Base-by-base conservation (phyloP, 2,329 filamentous ascomycete species). In the Passalora sequoiae region DNA sequence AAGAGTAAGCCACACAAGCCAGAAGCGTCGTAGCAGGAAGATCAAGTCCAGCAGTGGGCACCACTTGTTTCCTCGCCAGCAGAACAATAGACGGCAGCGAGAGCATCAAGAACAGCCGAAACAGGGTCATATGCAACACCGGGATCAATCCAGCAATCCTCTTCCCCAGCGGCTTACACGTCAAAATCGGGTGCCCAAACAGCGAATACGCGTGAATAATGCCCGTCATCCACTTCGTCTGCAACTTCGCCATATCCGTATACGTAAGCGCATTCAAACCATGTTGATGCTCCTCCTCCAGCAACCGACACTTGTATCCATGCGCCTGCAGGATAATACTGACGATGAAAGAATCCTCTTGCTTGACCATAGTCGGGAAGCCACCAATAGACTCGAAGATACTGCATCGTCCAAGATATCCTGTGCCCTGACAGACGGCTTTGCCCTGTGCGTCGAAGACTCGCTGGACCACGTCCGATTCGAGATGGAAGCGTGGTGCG, bases 281-380 rank as follows among this genome's bases (percentile, higher is more conserved):
- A 27, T 50, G 47, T 25, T 50, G 44, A 28, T 50, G 47, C 29
- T 50, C 47, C 29, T 50, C 47, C 25, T 50, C 47, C 3, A 50
- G 21, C 9, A 47, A 25, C 21, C 47, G 37, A 15, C 33, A 31
- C 12, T 40, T 43, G 40, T 37, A 50, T 21, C 47, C 47, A 21
- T 50, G 43, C 6, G 47, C 47, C 36, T 44, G 40, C 3, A 50
- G 44, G 22, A 50, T 50, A 28, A 50, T 50, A 37, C 40, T 47
- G 37, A 50, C 47, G 28, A 50, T 50, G 44, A 50, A 50, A 30
- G 36, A 41, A 38, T 50, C 47, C 28, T 50, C 47, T 27, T 50
- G 47, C 37, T 50, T 50, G 30, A 50, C 47, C 47, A 50, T 50
- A 20, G 47, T 50, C 1, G 47, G 47, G 15, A 50, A 50, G 17